Conservation (phyloP, 345 rosid genomes). For the Eucalyptus cloeziana region DNA sequence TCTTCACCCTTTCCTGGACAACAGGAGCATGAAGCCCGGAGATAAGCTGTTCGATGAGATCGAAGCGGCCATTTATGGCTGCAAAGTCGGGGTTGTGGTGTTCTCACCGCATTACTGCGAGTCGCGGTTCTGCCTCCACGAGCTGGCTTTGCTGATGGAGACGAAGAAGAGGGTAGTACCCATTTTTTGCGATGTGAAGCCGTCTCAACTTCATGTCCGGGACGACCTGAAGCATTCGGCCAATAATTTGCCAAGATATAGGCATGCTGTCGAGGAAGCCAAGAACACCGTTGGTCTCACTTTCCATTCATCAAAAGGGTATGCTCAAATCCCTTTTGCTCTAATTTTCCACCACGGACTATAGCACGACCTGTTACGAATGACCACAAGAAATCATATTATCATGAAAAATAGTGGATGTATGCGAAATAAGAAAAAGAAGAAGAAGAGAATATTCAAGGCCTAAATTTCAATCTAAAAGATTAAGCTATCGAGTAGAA, state of each 20-base stretch:
- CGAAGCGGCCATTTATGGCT: conserved; percentile 27
- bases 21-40: conserved; percentile 73
- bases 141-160: conserved; percentile 66
- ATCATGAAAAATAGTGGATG: neutral
- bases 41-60: conserved; percentile 52
- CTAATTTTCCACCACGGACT: neutral
- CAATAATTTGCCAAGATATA: conserved; percentile 23
- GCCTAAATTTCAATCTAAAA: neutral
- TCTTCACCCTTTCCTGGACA: conserved; percentile 52
- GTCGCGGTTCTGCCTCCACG: conserved; percentile 73
- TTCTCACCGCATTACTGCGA: conserved; percentile 70
- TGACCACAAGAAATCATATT: neutral
- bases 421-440: neutral
- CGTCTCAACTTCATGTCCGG: conserved; percentile 49
- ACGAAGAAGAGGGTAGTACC: conserved; percentile 55
- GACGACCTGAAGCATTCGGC: conserved; percentile 15
- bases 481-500: neutral
- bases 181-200: conserved; percentile 68
- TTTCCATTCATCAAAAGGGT: conserved; percentile 60
- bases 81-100: conserved; percentile 60
- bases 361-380: neutral
- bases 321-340: neutral
- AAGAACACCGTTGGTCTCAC: conserved; percentile 68
- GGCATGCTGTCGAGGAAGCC: conserved; percentile 55
- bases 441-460: neutral